Percentiles rank a stretch among this genome's conserved stretches.
These are phyloP conservation scores for Starmera quercuum DNA, from an alignment of 805 yeast genomes.

Conservation along the genomic window DNA sequence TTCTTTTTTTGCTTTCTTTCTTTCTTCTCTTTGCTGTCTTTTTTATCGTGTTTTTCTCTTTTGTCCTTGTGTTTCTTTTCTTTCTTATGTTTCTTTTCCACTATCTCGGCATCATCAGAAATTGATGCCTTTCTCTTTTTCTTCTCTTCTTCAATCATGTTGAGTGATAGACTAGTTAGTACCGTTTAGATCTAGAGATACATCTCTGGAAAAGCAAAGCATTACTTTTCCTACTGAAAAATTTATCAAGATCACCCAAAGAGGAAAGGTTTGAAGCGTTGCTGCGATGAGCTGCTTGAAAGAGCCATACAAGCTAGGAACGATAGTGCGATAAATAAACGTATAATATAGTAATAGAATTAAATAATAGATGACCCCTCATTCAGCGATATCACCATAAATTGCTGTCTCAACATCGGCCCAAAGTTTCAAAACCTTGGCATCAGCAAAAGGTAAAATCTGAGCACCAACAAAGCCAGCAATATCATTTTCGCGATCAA, in stretches of 20 bases:
- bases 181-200: background rate
- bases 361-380: no score
- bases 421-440: conserved; percentile 12
- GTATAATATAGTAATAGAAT: background rate
- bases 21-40: conserved; percentile 23
- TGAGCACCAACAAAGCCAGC: conserved; percentile 34
- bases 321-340: no score
- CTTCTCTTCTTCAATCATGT: conserved; percentile 17
- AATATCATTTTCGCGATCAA: conserved; percentile 29
- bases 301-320: no score
- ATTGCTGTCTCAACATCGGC: conserved; percentile 12
- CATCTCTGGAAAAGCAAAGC: conserved; percentile 1
- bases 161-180: background rate
- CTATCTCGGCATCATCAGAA: conserved; percentile 13
- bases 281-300: no score
- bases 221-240: no score
- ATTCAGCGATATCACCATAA: conserved; percentile 8
- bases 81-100: conserved; percentile 10
- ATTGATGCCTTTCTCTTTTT: conserved; percentile 20
- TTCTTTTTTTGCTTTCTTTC: conserved; percentile 22
- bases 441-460: conserved; percentile 27
- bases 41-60: conserved; percentile 30
- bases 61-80: conserved; percentile 22
- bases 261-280: no score
- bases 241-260: no score